These are phyloP conservation scores for Melampsora occidentalis DNA, from an alignment of 1,284 basidiomycete species.

Conservation along the genomic window DNA sequence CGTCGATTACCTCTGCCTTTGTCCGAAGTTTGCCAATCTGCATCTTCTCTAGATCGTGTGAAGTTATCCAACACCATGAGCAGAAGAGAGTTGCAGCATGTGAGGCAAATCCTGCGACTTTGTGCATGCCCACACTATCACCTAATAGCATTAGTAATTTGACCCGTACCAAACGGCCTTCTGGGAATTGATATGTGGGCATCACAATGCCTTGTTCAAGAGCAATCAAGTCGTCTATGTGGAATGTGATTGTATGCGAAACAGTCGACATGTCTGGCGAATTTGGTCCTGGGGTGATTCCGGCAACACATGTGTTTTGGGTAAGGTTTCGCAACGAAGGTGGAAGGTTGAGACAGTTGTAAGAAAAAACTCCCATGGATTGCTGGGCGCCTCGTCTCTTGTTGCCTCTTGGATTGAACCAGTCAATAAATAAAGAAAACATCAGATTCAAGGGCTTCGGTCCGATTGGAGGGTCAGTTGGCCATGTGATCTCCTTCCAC, in stretches of 20 bases:
- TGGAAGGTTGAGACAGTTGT: conserved; percentile 25
- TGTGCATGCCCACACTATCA: conserved; percentile 12
- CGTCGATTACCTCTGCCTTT: neutral
- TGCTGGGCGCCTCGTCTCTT: conserved; percentile 13
- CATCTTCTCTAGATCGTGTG: neutral
- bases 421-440: conserved; percentile 27
- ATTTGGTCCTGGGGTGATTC: conserved; percentile 18
- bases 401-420: conserved; percentile 33
- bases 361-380: conserved; percentile 15
- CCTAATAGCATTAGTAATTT: conserved; percentile 8
- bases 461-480: neutral
- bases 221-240: neutral
- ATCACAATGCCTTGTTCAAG: neutral
- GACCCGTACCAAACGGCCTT: conserved; percentile 14
- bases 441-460: conserved; percentile 2
- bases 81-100: conserved; percentile 9
- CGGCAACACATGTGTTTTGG: conserved; percentile 6
- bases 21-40: neutral
- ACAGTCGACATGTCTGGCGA: neutral
- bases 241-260: neutral
- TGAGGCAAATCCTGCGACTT: conserved; percentile 20
- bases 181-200: neutral
- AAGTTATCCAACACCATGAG: conserved; percentile 5
- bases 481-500: conserved; percentile 10
- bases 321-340: neutral